phyloP scores from a whole-genome alignment of 768 basidiomycete genomes.

The Lenzites betulinus region DNA sequence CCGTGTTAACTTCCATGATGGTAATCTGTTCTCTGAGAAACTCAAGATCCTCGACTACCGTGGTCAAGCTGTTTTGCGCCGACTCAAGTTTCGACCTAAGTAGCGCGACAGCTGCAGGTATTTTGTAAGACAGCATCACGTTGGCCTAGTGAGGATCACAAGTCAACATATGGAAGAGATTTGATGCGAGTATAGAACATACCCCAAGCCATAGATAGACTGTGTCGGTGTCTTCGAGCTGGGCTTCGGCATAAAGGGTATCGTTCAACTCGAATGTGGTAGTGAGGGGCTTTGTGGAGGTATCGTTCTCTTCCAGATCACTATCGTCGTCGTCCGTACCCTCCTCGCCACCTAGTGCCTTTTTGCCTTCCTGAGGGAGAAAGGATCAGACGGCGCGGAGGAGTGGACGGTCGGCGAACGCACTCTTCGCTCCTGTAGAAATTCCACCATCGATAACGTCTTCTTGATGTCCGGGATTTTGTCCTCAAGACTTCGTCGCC shows the following conservation, averaged over 20 bases:
- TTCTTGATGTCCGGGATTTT: constrained; percentile 97
- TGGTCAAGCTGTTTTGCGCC: constrained; percentile 65
- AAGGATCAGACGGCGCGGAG: not conserved
- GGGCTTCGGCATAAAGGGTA: constrained; percentile 91
- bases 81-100: constrained; percentile 71
- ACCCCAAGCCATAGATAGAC: constrained; percentile 98
- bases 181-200: constrained; percentile 32
- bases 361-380: constrained; percentile 61
- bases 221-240: constrained; percentile 81
- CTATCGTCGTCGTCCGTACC: constrained; percentile 44
- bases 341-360: constrained; percentile 39
- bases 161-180: not conserved
- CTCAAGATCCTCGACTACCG: constrained; percentile 85
- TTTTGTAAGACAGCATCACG: constrained; percentile 93
- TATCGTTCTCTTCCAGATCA: constrained; percentile 53
- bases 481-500: constrained; percentile 78
- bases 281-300: constrained; percentile 54
- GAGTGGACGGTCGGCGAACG: not conserved
- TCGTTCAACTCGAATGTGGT: constrained; percentile 97
- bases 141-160: constrained; percentile 68
- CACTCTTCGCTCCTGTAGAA: constrained; percentile 71
- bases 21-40: constrained; percentile 94
- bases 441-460: constrained; percentile 88
- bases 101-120: constrained; percentile 74
- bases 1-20: constrained; percentile 95